A percentile compares a stretch with the other conserved stretches of the same genome.
Evolutionary conservation across 2,329 filamentous ascomycete species (phyloP).

Genomic region (Arthrobotrys musiformis): DNA sequence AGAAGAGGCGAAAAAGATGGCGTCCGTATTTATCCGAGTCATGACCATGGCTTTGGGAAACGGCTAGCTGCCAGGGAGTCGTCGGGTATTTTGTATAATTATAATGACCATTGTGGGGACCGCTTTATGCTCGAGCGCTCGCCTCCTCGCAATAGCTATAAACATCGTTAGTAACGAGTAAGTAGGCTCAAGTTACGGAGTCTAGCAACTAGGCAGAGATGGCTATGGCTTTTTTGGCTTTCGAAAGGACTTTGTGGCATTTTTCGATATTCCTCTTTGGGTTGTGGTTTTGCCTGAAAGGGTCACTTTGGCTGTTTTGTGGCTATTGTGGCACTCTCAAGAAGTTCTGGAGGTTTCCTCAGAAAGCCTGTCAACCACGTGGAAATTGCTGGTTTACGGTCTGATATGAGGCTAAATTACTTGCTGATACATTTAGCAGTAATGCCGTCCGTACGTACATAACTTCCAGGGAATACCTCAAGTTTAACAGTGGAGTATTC

Average conservation of each 20-base stretch:
- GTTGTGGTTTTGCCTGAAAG: slow-evolving; percentile 7
- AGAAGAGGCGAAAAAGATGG: slow-evolving; percentile 24
- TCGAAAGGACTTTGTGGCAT: neutral
- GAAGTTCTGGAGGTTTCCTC: slow-evolving; percentile 9
- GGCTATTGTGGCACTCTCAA: slow-evolving; percentile 39
- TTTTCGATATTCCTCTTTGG: neutral
- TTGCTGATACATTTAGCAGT: neutral
- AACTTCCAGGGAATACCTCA: slow-evolving; percentile 8
- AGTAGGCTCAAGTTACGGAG: too few relatives aligned
- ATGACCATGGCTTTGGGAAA: slow-evolving; percentile 36
- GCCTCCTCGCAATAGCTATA: neutral
- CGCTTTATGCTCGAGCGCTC: neutral
- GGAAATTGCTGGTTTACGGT: slow-evolving; percentile 21
- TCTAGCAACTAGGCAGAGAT: slow-evolving; percentile 6
- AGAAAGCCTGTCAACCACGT: slow-evolving; percentile 51
- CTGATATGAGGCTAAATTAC: slow-evolving; percentile 26
- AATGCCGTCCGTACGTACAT: too few relatives aligned
- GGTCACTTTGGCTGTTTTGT: slow-evolving; percentile 5
- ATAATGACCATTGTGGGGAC: neutral
- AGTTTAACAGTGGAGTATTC: neutral
- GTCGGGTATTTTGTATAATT: slow-evolving; percentile 27
- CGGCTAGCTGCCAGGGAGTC: neutral
- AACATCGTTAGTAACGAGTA: too few relatives aligned
- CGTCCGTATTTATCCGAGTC: slow-evolving; percentile 34
- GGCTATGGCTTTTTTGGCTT: too few relatives aligned